phyloP scores from a whole-genome alignment of 108 stramenopile species.

The Cyclotella choctawhatcheeana region DNA sequence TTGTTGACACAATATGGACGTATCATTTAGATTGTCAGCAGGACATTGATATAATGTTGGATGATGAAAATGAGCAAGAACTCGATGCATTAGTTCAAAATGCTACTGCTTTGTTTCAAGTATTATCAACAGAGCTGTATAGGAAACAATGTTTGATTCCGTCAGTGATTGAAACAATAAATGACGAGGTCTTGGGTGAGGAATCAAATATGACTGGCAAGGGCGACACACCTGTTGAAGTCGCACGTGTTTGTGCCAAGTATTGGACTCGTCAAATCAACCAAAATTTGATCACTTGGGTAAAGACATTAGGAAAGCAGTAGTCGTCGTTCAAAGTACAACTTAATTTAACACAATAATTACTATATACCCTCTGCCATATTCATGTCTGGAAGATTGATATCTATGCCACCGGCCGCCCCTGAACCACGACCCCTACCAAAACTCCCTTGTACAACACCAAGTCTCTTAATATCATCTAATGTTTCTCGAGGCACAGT shows the following conservation, averaged over 20 bases:
- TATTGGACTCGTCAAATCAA: conserved; percentile 25
- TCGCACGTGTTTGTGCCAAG: conserved; percentile 31
- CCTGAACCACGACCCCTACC: conserved; percentile 11
- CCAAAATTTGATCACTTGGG: background rate
- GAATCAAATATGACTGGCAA: background rate
- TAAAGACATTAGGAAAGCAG: background rate
- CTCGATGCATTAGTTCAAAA: conserved; percentile 28
- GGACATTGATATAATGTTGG: background rate
- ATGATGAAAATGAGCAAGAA: conserved; percentile 15
- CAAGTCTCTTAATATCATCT: conserved; percentile 76
- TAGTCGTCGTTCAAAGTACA: background rate
- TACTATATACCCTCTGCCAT: conserved; percentile 50
- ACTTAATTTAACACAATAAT: background rate
- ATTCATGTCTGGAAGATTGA: conserved; percentile 41
- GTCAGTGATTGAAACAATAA: conserved; percentile 52
- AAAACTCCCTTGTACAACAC: conserved; percentile 27
- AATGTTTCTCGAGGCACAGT: conserved; percentile 80
- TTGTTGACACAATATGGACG: conserved; percentile 67
- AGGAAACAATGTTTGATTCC: conserved; percentile 60
- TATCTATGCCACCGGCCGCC: background rate
- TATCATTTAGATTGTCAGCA: conserved; percentile 42
- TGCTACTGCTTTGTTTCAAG: conserved; percentile 41
- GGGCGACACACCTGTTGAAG: conserved; percentile 2
- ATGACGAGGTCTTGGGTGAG: conserved; percentile 56
- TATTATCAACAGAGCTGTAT: conserved; percentile 69